Base-by-base conservation (phyloP, 208 protist species). In the Crithidia bombi region DNA sequence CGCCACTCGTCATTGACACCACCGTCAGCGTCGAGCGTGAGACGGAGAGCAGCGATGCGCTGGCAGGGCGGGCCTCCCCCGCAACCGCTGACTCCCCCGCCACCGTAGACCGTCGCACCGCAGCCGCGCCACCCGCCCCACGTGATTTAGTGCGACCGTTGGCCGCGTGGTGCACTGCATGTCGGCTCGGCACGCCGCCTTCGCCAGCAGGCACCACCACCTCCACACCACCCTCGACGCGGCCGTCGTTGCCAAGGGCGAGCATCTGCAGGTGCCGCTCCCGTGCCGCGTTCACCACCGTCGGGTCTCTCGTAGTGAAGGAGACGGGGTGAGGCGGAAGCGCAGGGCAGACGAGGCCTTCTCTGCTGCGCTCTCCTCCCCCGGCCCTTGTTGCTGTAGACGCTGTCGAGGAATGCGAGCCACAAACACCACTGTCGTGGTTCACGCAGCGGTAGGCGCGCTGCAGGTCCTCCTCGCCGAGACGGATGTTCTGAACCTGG, bases 401-500 rank as follows among this genome's bases (percentile, higher is more conserved):
- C 19, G 23, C 36, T 0, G 25, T 10, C 19, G n/a, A 28, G 47
- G 47, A 5, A 25, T 23, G 33, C 25, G 55, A 33, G 6, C n/a
- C 55, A 23, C 33, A 3, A 23, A 17, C 43, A 30, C 30, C 44
- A 2, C n/a, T 7, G 36, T 56, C 9, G 36, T 32, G 2, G 41
- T 50, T 55, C 21, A 44, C 30, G 33, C 41, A 44, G 19, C 64
- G 62, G 74, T 96, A 96, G 0, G 69, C 79, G 14, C 77, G 82
- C 11, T 74, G 55, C 56, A 96, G 63, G 49, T 93, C 90, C 57
- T 81, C 82, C 58, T 92, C 84, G 17, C 83, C 61, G 32, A 96
- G 78, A 2, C 89, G 87, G 11, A 93, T 82, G 70, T 92, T 93
- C 30, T 80, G 74, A 14, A 78, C 65, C 47, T 63, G 49, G 59